These are phyloP conservation scores for Dactylellina cionopaga DNA, from an alignment of 2,329 filamentous ascomycete species.

Conservation along the genomic window DNA sequence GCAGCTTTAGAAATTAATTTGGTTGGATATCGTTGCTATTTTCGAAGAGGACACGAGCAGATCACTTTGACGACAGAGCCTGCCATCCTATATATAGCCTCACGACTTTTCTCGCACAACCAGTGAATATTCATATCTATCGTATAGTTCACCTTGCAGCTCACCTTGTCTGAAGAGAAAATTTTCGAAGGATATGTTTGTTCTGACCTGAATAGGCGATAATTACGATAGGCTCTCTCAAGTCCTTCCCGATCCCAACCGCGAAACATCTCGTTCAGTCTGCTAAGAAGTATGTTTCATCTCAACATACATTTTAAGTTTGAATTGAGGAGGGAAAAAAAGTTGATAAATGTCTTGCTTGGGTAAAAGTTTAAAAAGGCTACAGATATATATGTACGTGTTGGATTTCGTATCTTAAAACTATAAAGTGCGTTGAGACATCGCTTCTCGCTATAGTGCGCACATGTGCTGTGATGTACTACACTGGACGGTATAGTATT, in stretches of 20 bases:
- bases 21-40: too few relatives aligned
- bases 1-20: not conserved
- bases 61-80: not conserved
- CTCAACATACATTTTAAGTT: not conserved
- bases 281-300: not conserved
- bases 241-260: conserved; percentile 19
- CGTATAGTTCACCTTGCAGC: not conserved
- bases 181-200: not conserved
- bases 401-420: too few relatives aligned
- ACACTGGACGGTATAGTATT: too few relatives aligned
- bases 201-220: conserved; percentile 7
- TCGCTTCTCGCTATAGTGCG: too few relatives aligned
- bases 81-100: conserved; percentile 2
- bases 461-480: too few relatives aligned
- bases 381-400: too few relatives aligned
- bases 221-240: conserved; percentile 18
- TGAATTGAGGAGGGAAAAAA: not conserved
- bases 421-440: too few relatives aligned
- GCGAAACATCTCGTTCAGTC: not conserved
- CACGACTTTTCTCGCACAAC: too few relatives aligned
- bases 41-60: too few relatives aligned
- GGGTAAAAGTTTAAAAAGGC: not conserved
- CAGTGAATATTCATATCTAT: too few relatives aligned
- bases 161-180: conserved; percentile 10
- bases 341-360: not conserved